phyloP scores from a whole-genome alignment of 768 basidiomycete species.

The Boletus speciosus region DNA sequence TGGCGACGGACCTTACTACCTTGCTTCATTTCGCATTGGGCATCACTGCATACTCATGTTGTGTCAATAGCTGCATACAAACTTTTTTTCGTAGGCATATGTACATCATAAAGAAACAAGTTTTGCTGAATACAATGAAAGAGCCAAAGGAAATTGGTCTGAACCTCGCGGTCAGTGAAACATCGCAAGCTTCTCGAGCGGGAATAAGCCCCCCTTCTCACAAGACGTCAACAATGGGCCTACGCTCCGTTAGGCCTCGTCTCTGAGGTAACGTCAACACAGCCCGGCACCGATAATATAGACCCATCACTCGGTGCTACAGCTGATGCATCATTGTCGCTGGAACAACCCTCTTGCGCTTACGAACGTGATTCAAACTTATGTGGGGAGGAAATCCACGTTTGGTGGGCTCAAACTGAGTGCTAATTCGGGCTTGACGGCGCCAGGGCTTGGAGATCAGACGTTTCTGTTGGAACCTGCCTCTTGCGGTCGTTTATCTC shows the following conservation, averaged over 20 bases:
- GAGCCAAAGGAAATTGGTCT: not conserved
- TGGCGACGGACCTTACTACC: conserved; percentile 12
- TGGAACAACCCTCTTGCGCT: conserved; percentile 1
- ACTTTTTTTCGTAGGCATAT: conserved; percentile 30
- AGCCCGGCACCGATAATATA: conserved; percentile 15
- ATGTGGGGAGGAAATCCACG: not conserved
- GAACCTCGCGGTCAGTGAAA: conserved; percentile 3
- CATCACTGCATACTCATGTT: conserved; percentile 34
- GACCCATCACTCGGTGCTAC: not conserved
- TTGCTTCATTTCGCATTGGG: conserved; percentile 32
- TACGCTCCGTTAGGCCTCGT: not conserved
- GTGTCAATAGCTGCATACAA: conserved; percentile 37
- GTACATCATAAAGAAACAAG: conserved; percentile 32
- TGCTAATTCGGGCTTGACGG: conserved; percentile 12
- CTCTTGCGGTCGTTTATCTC: conserved; percentile 20
- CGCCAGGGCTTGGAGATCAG: conserved; percentile 18
- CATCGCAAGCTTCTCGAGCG: not conserved
- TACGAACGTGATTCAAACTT: not conserved
- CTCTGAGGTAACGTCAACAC: conserved; percentile 12
- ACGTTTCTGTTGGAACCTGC: conserved; percentile 31
- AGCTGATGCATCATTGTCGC: conserved; percentile 10
- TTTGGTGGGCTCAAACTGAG: conserved; percentile 21
- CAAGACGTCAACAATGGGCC: conserved; percentile 5
- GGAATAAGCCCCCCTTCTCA: conserved; percentile 5
- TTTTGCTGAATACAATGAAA: conserved; percentile 26